Evolutionary conservation across 2,329 filamentous ascomycete species (phyloP), one percentile per base, ranked within the genome.

Genomic region (Cladosporium sp.): DNA sequence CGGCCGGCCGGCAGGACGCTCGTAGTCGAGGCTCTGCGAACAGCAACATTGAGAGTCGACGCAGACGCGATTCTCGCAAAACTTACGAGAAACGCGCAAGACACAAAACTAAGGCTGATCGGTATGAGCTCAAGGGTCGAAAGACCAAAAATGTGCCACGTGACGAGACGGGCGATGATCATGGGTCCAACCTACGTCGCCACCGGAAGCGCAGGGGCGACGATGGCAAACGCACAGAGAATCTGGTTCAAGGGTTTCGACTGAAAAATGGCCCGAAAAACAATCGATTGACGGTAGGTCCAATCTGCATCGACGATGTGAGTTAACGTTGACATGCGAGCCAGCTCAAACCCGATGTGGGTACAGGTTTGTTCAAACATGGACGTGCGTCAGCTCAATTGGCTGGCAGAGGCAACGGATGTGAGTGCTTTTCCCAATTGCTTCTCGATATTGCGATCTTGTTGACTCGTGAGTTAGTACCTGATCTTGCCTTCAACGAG

Each of bases 401-500:
- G 53, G 69, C 63, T 56, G 69, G 72, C 18, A 67, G 67, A 60
- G 73, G 73, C 16, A 54, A 50, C 14, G 65, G 64, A 42, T 55
- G 66, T 67, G 58, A 62, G 75, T 74, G 62, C 63, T 66, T 61
- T 57, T 52, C 14, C 22, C 22, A 28, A 28, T 28, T 28, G 22
- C 2, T 11, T 19, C 14, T 9, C 11, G 14, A n/a, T 19, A 14
- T 14, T 4, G 14, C 8, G 9, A 2, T 19, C n/a, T 52, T 52
- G 50, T 52, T 58, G 57, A 51, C 9, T 11, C 40, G 58, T 68
- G 54, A 66, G 49, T 48, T 59, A 78, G 76, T 78, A 46, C 75
- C 75, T 28, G 75, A 78, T 62, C 67, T 77, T 38, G 72, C 74
- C 28, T 78, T 78, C 62, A 75, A 74, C 28, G 74, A 77, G 58